phyloP scores from a whole-genome alignment of 108 stramenopile genomes.

The Cyclostephanos tholiformis region DNA sequence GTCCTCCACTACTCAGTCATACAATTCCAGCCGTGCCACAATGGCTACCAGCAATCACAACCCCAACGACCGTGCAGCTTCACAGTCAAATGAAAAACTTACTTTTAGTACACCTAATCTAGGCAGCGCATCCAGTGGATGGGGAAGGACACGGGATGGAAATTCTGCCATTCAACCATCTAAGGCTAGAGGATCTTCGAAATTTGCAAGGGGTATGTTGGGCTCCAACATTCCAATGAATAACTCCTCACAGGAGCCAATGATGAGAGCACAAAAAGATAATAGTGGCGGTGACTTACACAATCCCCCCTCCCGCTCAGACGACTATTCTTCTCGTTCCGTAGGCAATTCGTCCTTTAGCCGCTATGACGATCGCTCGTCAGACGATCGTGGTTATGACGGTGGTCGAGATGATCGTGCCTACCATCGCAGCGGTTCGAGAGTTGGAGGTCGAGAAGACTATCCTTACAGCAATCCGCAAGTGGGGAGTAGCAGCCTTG shows the following conservation, averaged over 20 bases:
- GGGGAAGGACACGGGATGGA: constrained; percentile 18
- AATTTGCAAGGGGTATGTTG: constrained; percentile 5
- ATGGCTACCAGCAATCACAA: too few relatives aligned
- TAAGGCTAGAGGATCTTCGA: constrained; percentile 15
- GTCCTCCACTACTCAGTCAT: neutral
- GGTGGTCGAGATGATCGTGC: constrained; percentile 11
- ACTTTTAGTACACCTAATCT: neutral
- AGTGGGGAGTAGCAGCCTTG: neutral
- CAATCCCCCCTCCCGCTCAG: constrained; percentile 8
- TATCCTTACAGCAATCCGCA: neutral
- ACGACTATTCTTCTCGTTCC: neutral
- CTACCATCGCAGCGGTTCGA: constrained; percentile 19
- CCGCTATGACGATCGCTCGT: constrained; percentile 20
- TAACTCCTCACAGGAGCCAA: neutral
- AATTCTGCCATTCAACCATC: neutral
- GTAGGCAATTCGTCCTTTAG: neutral
- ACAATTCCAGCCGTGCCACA: neutral
- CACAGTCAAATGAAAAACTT: neutral
- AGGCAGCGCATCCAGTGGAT: neutral
- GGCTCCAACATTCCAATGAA: constrained; percentile 2
- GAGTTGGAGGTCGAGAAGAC: constrained; percentile 2
- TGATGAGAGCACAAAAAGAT: neutral
- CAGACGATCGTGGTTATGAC: neutral
- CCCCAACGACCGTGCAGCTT: too few relatives aligned
- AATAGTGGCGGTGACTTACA: neutral